phyloP scores from a whole-genome alignment of 768 basidiomycete species.

The Naematelia encephala region DNA sequence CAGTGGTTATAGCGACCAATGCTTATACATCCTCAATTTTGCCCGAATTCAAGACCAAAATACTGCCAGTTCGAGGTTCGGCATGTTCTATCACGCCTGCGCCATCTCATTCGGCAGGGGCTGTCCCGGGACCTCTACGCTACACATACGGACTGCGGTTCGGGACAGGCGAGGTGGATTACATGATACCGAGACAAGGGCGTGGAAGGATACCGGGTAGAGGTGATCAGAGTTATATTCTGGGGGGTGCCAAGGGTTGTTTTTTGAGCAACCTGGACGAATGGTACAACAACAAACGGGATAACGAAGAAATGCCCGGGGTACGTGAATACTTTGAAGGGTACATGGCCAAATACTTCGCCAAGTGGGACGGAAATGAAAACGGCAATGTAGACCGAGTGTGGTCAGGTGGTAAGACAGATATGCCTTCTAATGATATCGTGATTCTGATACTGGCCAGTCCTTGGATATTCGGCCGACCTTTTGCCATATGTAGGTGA shows the following conservation, averaged over 20 bases:
- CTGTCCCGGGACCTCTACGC: constrained; percentile 20
- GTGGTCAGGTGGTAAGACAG: constrained; percentile 32
- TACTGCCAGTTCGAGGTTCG: constrained; percentile 36
- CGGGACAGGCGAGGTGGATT: constrained; percentile 29
- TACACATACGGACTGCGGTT: constrained; percentile 31
- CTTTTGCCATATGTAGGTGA: constrained; percentile 33
- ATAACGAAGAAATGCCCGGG: constrained; percentile 31
- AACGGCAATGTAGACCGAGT: constrained; percentile 32
- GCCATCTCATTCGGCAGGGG: constrained; percentile 13
- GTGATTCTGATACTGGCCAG: constrained; percentile 7
- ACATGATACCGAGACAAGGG: constrained; percentile 38
- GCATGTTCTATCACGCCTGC: constrained; percentile 37
- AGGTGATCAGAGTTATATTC: constrained; percentile 31
- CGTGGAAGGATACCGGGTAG: constrained; percentile 27
- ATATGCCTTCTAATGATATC: neutral
- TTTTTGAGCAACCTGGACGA: constrained; percentile 16
- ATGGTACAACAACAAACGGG: constrained; percentile 33
- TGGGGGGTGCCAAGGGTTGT: constrained; percentile 34
- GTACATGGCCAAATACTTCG: constrained; percentile 31
- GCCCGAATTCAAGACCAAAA: constrained; percentile 56
- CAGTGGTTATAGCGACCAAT: constrained; percentile 81
- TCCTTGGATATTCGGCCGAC: constrained; percentile 36
- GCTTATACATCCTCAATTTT: constrained; percentile 75
- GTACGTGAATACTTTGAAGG: constrained; percentile 28
- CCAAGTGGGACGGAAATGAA: constrained; percentile 26